phyloP scores from a whole-genome alignment of 2,329 filamentous ascomycete genomes.

The Diaporthe vexans region DNA sequence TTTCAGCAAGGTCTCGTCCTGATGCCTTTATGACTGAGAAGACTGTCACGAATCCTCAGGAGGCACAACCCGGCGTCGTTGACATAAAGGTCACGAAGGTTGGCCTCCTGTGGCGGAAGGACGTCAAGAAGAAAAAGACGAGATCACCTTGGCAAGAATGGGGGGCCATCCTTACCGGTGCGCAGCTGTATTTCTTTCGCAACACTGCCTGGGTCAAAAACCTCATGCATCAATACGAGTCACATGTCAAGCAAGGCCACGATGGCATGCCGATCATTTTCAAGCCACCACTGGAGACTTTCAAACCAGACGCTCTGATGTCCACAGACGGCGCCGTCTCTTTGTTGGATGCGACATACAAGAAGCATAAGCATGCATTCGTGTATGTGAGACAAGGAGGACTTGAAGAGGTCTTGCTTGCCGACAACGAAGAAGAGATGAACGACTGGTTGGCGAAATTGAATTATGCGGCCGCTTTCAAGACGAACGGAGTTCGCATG shows the following conservation, averaged over 20 bases:
- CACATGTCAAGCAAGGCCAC: conserved; percentile 82
- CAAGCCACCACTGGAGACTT: conserved; percentile 88
- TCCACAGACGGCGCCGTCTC: conserved; percentile 95
- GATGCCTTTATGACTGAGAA: conserved; percentile 95
- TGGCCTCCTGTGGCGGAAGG: conserved; percentile 94
- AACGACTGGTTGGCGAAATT: conserved; percentile 97
- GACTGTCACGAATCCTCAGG: conserved; percentile 85
- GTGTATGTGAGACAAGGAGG: conserved; percentile 89
- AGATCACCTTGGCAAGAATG: conserved; percentile 99
- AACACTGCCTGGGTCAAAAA: conserved; percentile 94
- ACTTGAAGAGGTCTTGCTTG: conserved; percentile 90
- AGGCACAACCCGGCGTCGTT: conserved; percentile 91
- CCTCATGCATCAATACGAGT: conserved; percentile 89
- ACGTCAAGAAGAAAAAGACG: conserved; percentile 92
- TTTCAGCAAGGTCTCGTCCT: conserved; percentile 91
- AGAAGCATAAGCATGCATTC: conserved; percentile 96
- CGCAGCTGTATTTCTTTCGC: conserved; percentile 95
- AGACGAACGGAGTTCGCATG: conserved; percentile 91
- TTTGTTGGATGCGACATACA: conserved; percentile 87
- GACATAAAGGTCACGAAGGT: conserved; percentile 99
- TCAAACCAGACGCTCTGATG: conserved; percentile 94
- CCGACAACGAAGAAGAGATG: conserved; percentile 90
- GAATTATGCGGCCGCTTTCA: conserved; percentile 95
- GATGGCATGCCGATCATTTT: conserved; percentile 86
- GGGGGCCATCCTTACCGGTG: conserved; percentile 96